Conservation (phyloP, 1,284 basidiomycete species). For the Agaricales sp. region DNA sequence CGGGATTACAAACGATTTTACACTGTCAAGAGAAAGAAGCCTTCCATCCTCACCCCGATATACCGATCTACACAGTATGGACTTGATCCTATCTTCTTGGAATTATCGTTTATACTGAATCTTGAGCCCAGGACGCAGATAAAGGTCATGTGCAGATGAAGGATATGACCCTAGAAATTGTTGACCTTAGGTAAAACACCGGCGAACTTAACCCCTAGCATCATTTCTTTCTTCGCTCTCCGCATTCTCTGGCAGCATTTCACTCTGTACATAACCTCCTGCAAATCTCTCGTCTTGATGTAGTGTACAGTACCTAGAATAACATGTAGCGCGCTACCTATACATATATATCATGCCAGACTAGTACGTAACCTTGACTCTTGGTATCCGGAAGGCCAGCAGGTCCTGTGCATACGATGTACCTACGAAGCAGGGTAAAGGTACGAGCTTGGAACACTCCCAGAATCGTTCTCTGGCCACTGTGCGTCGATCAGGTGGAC, state of each 20-base stretch:
- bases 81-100: constrained; percentile 4
- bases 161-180: constrained; percentile 59
- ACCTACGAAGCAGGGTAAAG: too few species aligned
- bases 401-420: too few species aligned
- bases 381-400: too few species aligned
- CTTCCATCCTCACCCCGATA: constrained; percentile 77
- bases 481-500: too few species aligned
- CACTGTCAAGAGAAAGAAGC: constrained; percentile 59
- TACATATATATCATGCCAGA: too few species aligned
- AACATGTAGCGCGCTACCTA: too few species aligned
- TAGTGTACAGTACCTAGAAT: too few species aligned
- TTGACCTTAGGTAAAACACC: constrained; percentile 34
- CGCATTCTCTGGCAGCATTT: neutral
- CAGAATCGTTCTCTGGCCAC: too few species aligned
- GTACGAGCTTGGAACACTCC: too few species aligned
- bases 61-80: constrained; percentile 73
- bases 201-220: neutral
- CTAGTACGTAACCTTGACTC: too few species aligned
- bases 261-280: neutral
- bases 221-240: too few species aligned
- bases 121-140: constrained; percentile 51
- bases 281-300: neutral
- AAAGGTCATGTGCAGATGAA: constrained; percentile 74
- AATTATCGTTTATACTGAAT: constrained; percentile 5
- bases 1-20: constrained; percentile 63